Evolutionary conservation across 345 rosid genomes (phyloP).

Genomic region (Eucalyptus cladocalyx): DNA sequence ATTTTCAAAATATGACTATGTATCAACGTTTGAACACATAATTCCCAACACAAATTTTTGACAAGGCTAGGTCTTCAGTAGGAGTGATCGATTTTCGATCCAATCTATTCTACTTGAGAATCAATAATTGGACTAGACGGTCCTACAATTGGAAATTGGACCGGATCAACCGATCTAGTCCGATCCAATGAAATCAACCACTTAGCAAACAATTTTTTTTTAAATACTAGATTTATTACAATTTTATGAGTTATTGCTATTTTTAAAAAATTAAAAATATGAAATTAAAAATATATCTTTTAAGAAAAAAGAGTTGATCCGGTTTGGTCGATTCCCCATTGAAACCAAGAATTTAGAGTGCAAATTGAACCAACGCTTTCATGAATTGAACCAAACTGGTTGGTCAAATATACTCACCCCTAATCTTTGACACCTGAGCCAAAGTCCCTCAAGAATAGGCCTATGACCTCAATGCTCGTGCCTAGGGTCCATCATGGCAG

Average conservation of each 20-base stretch:
- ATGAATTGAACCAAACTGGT: accelerated
- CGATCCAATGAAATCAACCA: accelerated
- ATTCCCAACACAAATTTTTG: not conserved
- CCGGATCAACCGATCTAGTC: accelerated
- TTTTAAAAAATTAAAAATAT: too few species aligned
- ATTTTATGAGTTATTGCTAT: too few species aligned
- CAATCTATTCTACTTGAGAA: accelerated
- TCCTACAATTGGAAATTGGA: accelerated
- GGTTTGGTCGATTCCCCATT: accelerated
- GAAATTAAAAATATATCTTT: too few species aligned
- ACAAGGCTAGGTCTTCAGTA: accelerated
- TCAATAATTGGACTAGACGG: accelerated
- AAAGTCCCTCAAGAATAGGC: accelerated
- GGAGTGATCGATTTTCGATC: accelerated
- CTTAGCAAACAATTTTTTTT: too few species aligned
- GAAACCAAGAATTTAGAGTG: accelerated
- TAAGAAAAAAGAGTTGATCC: accelerated
- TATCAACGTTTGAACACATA: accelerated
- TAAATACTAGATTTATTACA: too few species aligned
- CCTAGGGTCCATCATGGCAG: not conserved
- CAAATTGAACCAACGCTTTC: accelerated
- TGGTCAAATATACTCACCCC: too few species aligned
- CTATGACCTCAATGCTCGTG: not conserved
- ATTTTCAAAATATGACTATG: too few species aligned
- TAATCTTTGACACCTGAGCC: accelerated